Evolutionary conservation across 441 rosid species (phyloP).

Genomic region (Corymbia citriodora): DNA sequence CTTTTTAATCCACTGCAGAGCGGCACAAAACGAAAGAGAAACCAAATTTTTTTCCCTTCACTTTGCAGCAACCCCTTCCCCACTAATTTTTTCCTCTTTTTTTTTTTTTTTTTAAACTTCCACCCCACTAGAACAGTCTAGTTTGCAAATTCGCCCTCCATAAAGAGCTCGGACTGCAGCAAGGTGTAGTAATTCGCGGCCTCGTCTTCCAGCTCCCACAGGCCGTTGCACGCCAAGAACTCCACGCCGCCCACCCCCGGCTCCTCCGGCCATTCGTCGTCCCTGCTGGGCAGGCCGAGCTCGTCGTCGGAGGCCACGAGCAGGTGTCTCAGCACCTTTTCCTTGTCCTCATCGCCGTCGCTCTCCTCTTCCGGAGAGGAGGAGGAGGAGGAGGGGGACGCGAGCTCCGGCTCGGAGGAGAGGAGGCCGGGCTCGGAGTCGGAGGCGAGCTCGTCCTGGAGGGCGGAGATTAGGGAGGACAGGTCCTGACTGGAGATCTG

Average conservation of each 20-base stretch:
- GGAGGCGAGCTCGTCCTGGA: constrained; percentile 45
- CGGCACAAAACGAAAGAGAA: not conserved
- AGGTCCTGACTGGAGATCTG: constrained; percentile 30
- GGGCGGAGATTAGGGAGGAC: constrained; percentile 39
- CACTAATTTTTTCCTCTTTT: not conserved
- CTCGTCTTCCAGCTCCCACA: constrained; percentile 84
- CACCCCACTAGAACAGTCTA: not conserved
- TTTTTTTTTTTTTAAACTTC: not conserved
- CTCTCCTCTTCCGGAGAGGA: constrained; percentile 17
- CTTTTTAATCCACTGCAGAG: not conserved
- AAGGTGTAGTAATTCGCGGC: constrained; percentile 62
- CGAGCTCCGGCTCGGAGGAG: not conserved
- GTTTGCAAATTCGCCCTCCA: not conserved
- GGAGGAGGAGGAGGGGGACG: constrained; percentile 6
- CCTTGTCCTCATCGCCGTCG: constrained; percentile 38
- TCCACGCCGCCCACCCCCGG: constrained; percentile 1
- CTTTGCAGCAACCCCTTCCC: not conserved
- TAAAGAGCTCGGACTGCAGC: constrained; percentile 67
- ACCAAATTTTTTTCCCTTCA: not conserved
- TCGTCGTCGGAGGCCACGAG: constrained; percentile 88
- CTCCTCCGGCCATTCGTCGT: not conserved
- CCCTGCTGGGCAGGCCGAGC: constrained; percentile 65
- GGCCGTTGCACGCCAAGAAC: constrained; percentile 21
- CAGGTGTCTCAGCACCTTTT: constrained; percentile 58
- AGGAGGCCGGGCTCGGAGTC: constrained; percentile 12